Evolutionary conservation across 306 rosid species (phyloP), one percentile per base, ranked within the genome.

Genomic region (Quercus wislizeni): DNA sequence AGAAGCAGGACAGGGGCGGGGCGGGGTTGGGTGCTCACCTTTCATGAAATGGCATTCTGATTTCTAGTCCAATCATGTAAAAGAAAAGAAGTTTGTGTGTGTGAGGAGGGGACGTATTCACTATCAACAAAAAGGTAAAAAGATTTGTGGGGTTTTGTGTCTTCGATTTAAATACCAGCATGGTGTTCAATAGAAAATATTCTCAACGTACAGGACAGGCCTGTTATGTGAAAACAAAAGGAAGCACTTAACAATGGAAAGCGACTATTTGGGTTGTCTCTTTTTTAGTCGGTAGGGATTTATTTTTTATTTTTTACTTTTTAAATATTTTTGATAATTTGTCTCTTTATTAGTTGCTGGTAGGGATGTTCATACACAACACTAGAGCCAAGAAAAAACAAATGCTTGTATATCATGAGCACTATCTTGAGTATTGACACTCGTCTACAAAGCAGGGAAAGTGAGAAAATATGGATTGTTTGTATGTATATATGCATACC

Each of bases 91-190:
- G 78, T 78, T 13, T 51, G 75, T 76, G 75, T 55, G 62, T 61
- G 80, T 55, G 51, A 41, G 46, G 46, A 41, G 76, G 68, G 71
- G 80, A 64, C 81, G 54, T 12, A 67, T 83, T 89, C 89, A 69
- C 79, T 80, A 59, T 91, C 88, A 84, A 15, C 69, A 58, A 62
- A 78, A 88, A 86, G 84, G 59, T 3, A 10, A 68, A 83, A 78
- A 83, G 87, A 87, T 93, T 86, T 88, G 93, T 91, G 84, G 94
- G 94, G 94, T 80, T 82, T 28, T 20, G 56, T 28, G 69, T 80
- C 81, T 78, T 81, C 80, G 51, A 75, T 75, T 79, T 55, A 68
- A 79, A 73, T 65, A 76, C 70, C n/a, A 73, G 77, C 86, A 56
- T 35, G 21, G 63, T 71, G 81, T 49, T 74, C 88, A 77, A 23